Evolutionary conservation across 2,329 filamentous ascomycete species (phyloP).

Genomic region (Penicillium nordicum): DNA sequence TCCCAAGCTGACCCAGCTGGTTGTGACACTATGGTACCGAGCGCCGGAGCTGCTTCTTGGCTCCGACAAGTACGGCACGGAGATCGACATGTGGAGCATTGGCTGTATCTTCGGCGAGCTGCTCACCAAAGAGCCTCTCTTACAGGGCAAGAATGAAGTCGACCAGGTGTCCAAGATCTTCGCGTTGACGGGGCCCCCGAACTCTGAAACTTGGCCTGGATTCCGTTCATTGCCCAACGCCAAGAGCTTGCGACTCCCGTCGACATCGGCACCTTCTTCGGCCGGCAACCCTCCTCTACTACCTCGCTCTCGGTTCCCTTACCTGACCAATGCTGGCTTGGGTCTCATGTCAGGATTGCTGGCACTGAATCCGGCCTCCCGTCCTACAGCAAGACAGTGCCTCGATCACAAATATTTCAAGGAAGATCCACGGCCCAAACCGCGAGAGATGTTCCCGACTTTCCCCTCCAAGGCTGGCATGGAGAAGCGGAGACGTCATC

Average conservation of each 20-base stretch:
- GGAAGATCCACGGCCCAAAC: constrained; percentile 87
- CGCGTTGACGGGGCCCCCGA: constrained; percentile 80
- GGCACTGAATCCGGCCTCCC: constrained; percentile 66
- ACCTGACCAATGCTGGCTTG: constrained; percentile 72
- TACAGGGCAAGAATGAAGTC: constrained; percentile 89
- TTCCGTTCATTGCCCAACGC: constrained; percentile 88
- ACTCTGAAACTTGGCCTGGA: constrained; percentile 75
- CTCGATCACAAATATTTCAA: constrained; percentile 79
- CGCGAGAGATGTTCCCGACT: constrained; percentile 89
- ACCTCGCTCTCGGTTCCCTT: constrained; percentile 74
- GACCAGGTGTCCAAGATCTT: constrained; percentile 87
- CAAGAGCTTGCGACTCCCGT: constrained; percentile 68
- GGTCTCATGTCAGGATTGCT: constrained; percentile 67
- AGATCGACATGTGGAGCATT: constrained; percentile 92
- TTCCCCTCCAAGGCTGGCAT: constrained; percentile 94
- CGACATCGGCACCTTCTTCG: constrained; percentile 34
- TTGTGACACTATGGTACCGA: constrained; percentile 97
- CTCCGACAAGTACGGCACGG: constrained; percentile 66
- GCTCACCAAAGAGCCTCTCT: constrained; percentile 72
- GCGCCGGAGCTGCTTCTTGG: constrained; percentile 87
- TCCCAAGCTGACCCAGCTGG: constrained; percentile 78
- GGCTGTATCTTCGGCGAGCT: constrained; percentile 96
- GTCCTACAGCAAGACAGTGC: constrained; percentile 71
- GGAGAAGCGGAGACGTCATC: constrained; percentile 70
- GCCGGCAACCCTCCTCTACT: constrained; percentile 45